A percentile compares a stretch with the other conserved stretches of the same genome.
Conservation (phyloP, 225 moss, liverwort and hornwort genomes). For the Physcomitrellopsis africana region DNA sequence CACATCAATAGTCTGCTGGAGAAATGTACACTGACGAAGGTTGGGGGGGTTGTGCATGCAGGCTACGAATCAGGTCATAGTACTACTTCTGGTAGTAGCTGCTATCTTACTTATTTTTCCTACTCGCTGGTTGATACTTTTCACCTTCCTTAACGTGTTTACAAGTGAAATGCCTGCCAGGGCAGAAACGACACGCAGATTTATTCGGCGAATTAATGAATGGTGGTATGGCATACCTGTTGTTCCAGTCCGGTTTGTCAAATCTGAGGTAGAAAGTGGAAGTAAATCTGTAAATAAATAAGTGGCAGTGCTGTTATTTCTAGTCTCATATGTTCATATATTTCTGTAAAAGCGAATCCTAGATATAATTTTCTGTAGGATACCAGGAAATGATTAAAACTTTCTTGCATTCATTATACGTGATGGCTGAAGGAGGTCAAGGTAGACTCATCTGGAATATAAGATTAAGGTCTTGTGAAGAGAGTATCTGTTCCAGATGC, state of each 20-base stretch:
- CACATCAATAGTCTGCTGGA: background rate
- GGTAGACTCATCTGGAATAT: slow-evolving; percentile 5
- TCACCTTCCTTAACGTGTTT: slow-evolving; percentile 74
- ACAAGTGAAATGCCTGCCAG: slow-evolving; percentile 71
- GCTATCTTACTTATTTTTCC: slow-evolving; percentile 66
- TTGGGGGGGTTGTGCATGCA: slow-evolving; percentile 40
- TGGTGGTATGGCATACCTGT: slow-evolving; percentile 99
- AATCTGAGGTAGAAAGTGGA: slow-evolving; percentile 41
- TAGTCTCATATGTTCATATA: slow-evolving; percentile 41
- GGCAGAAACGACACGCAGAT: slow-evolving; percentile 63
- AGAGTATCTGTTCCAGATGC: slow-evolving; percentile 8
- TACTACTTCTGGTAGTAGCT: slow-evolving; percentile 57
- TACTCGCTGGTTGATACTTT: slow-evolving; percentile 60
- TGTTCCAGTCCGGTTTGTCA: slow-evolving; percentile 78
- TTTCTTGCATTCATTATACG: slow-evolving; percentile 26
- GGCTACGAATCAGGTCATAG: slow-evolving; percentile 71
- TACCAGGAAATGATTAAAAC: background rate
- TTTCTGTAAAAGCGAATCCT: slow-evolving; percentile 28
- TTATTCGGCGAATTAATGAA: slow-evolving; percentile 67
- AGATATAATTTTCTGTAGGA: slow-evolving; percentile 18
- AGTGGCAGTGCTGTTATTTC: background rate
- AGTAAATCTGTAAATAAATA: slow-evolving; percentile 2
- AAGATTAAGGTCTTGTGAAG: background rate
- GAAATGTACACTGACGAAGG: background rate
- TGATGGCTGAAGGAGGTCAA: slow-evolving; percentile 2